Conservation (phyloP, 2,329 filamentous ascomycete species). For the Venturia asperata region DNA sequence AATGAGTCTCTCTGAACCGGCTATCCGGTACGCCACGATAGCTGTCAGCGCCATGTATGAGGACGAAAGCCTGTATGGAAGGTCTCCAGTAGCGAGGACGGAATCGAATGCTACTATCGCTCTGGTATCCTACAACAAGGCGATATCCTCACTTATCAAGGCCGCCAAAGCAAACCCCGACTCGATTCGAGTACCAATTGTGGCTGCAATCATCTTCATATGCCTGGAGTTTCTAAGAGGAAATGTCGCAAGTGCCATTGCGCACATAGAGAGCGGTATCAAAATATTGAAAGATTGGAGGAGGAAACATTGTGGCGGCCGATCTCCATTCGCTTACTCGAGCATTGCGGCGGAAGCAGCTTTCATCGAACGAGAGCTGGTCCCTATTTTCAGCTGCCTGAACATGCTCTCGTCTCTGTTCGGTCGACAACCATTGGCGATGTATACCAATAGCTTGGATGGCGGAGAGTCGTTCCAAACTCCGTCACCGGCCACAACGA, state of each 20-base stretch:
- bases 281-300: constrained; percentile 17
- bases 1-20: constrained; percentile 14
- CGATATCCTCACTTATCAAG: constrained; percentile 11
- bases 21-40: constrained; percentile 16
- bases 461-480: not conserved
- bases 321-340: not conserved
- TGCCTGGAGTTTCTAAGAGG: constrained; percentile 19
- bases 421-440: constrained; percentile 11
- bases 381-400: constrained; percentile 14
- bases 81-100: constrained; percentile 9
- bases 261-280: constrained; percentile 18
- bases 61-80: constrained; percentile 9
- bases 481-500: constrained; percentile 2
- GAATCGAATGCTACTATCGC: constrained; percentile 11
- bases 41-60: constrained; percentile 18
- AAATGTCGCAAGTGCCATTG: constrained; percentile 16
- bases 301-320: not conserved
- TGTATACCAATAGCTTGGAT: constrained; percentile 8
- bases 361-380: constrained; percentile 15
- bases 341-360: constrained; percentile 10
- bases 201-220: constrained; percentile 19
- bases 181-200: constrained; percentile 15
- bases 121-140: constrained; percentile 14
- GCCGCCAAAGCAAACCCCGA: constrained; percentile 10
- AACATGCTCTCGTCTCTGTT: constrained; percentile 18